Percentiles rank a stretch among this genome's conserved stretches.
Evolutionary conservation across 768 basidiomycete genomes (phyloP).

Genomic region (Clitopilus hobsonii): DNA sequence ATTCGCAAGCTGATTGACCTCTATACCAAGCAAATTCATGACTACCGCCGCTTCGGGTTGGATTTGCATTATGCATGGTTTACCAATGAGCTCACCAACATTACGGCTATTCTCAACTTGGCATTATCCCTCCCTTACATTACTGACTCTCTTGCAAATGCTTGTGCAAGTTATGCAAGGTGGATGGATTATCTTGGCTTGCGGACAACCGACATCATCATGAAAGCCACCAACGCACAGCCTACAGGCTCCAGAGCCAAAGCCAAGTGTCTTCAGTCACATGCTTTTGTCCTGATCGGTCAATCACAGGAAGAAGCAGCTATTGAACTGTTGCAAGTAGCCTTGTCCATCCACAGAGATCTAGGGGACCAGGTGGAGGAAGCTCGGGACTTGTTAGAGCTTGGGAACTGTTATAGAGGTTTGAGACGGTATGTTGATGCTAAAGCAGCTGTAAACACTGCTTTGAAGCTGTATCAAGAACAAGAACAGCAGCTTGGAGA

Average conservation of each 20-base stretch:
- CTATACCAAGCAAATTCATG: not conserved
- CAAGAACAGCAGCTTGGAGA: not conserved
- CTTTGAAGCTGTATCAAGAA: not conserved
- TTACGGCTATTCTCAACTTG: not conserved
- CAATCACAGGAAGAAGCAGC: not conserved
- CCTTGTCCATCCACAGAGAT: not conserved
- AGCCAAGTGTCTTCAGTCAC: not conserved
- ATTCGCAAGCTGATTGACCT: not conserved
- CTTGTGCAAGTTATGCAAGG: not conserved
- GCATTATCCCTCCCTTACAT: not conserved
- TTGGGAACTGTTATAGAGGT: not conserved
- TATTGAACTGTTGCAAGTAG: not conserved
- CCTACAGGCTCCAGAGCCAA: not conserved
- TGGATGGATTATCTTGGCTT: not conserved
- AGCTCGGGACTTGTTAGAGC: not conserved
- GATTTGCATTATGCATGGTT: not conserved
- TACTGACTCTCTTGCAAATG: not conserved
- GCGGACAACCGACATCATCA: not conserved
- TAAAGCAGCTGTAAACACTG: not conserved
- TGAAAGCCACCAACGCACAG: not conserved
- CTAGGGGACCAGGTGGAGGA: not conserved
- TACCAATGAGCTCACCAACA: not conserved
- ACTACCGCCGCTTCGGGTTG: not conserved
- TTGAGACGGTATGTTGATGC: not conserved
- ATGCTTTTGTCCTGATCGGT: not conserved